Evolutionary conservation across 192 early-diverging fungal species (phyloP), one percentile per base, ranked within the genome.

Genomic region (Coemansia sp.): DNA sequence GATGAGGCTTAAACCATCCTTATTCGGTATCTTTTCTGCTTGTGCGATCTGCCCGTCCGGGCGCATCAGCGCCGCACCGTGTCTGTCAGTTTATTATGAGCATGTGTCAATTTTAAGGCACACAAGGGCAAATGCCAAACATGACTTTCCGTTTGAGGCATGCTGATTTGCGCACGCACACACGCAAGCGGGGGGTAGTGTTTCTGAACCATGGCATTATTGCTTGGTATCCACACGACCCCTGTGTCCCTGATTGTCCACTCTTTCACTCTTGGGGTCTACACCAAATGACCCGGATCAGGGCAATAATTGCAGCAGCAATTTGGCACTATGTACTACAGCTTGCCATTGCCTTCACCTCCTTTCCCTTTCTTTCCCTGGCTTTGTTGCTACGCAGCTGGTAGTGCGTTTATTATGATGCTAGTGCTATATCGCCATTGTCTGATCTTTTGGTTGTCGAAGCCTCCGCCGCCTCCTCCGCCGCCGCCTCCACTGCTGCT

Each of bases 61-160:
- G 55, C 16, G 55, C 55, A 58, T 58, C 55, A 58, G 28, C 55
- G 28, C 55, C 55, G 55, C 30, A 58, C 55, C 0, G 55, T 35
- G 55, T 32, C 55, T 58, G 55, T 50, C 58, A 4, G 42, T 38
- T 53, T 44, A 71, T 71, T 58, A 37, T 53, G 26, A 50, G 28
- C 46, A 65, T 67, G 70, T 61, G 59, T 58, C 35, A 67, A 67
- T 46, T 46, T 66, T 69, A 57, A 72, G 62, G 16, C 62, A 46
- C 57, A 63, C 52, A 70, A 58, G 30, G 23, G 23, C 26, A 11
- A 30, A 11, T 30, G 53, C 28, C 53, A 32, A 32, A 32, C 26
- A 30, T 30, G 53, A 5, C 32, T 35, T 58, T 32, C 52, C 26
- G 23, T 53, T 53, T 53, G 0, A 14, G 52, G 11, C 52, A 13